phyloP scores from a whole-genome alignment of 768 basidiomycete species.

The Leccinellum luteum region DNA sequence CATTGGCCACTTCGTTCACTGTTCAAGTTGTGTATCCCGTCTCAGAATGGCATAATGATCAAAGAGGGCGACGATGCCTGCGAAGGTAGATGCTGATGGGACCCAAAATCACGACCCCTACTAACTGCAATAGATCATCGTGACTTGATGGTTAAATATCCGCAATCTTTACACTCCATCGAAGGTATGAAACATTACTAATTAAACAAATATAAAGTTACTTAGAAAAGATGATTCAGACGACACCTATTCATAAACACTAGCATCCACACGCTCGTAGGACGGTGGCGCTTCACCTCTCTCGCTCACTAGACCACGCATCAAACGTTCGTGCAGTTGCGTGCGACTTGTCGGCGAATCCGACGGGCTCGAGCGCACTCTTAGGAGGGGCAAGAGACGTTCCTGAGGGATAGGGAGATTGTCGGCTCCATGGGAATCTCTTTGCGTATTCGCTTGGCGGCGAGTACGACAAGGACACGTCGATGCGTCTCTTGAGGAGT shows the following conservation, averaged over 20 bases:
- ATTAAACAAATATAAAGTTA: neutral
- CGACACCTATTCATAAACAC: neutral
- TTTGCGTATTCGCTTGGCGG: constrained; percentile 12
- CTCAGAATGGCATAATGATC: too few species aligned
- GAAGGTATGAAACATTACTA: neutral
- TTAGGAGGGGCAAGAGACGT: constrained; percentile 33
- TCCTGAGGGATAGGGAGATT: constrained; percentile 11
- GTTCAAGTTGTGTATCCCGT: too few species aligned
- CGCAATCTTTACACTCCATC: neutral
- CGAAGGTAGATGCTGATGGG: constrained; percentile 18
- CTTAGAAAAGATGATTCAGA: neutral
- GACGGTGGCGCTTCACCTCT: constrained; percentile 81
- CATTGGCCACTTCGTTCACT: too few species aligned
- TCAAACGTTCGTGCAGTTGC: constrained; percentile 69
- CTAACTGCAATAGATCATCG: neutral
- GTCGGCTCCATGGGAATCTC: neutral
- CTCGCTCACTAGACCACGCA: constrained; percentile 80
- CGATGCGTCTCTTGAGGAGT: constrained; percentile 3
- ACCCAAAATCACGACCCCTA: neutral
- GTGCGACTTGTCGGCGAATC: constrained; percentile 44
- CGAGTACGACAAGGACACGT: constrained; percentile 46
- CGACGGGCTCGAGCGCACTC: constrained; percentile 31
- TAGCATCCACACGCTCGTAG: constrained; percentile 10
- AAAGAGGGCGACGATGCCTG: constrained; percentile 19
- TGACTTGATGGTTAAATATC: neutral